Base-by-base conservation (phyloP, 495 filamentous ascomycete genomes). In the Aspergillus carlsbadensis region DNA sequence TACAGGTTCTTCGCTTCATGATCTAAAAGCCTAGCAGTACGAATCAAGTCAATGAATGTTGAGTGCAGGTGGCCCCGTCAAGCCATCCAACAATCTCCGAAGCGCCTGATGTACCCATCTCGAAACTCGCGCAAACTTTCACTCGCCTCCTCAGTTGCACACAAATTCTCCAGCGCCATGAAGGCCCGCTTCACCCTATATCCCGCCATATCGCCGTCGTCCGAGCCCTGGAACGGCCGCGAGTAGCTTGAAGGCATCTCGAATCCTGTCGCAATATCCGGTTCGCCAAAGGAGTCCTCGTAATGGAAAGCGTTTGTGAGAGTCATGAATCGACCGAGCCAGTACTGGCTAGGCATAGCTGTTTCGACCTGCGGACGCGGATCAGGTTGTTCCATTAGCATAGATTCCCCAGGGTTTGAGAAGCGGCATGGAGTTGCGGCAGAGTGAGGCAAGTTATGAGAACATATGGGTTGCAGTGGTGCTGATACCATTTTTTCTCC, bases 281-380 rank as follows among this genome's bases (percentile, higher is more conserved):
- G 64, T 35, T 58, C 40, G 18, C 57, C 42, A 52, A 67, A 70
- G 36, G 81, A 69, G 11, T 75, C 65, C 52, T 82, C 77, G 62
- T 67, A 76, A 37, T 75, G 75, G 60, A 81, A 76, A 0, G 69
- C 69, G 65, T 85, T 81, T 29, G 75, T 72, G n/a, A 85, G 65
- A 1, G 80, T 68, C 22, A 73, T 61, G 59, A 83, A 81, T 7
- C 84, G 80, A 13, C 84, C 84, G 0, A 77, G 62, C 84, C 84
- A 86, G 64, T 80, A 85, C 7, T 56, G 56, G 10, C 15, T 58
- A 43, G 62, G 61, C 31, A 61, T 50, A 11, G 62, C 20, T 45
- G 57, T 59, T 39, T 47, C 36, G 22, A 67, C 60, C 58, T 66
- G 58, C 10, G 41, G 39, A n/a, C 51, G 35, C 2, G 15, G 24